Conservation (phyloP, 345 rosid genomes). For the Populus alba region DNA sequence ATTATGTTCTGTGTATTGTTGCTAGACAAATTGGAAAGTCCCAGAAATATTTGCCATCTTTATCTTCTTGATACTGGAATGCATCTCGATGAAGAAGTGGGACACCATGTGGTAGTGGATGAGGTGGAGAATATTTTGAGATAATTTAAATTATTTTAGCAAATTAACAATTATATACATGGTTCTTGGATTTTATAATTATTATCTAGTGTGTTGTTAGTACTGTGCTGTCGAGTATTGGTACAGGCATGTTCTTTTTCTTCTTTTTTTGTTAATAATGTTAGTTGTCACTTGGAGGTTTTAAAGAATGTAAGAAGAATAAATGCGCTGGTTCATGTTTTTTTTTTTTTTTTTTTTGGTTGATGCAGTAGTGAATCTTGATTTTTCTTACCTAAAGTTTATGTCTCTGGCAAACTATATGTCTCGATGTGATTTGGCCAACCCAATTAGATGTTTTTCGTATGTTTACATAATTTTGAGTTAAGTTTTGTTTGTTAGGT, state of each 20-base stretch:
- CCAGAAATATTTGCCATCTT: conserved; percentile 14
- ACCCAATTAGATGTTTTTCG: neutral
- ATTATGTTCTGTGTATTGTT: neutral
- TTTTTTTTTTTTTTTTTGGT: neutral
- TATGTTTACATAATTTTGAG: neutral
- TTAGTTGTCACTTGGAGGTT: neutral
- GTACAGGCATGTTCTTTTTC: too few species aligned
- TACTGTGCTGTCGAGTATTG: neutral
- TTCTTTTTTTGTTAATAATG: neutral
- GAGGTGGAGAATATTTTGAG: neutral
- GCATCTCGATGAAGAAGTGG: conserved; percentile 13
- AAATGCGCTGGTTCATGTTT: neutral
- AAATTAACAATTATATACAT: neutral
- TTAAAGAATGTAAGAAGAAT: neutral
- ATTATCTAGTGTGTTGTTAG: neutral
- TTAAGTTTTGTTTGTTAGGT: neutral
- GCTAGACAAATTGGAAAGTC: conserved; percentile 6
- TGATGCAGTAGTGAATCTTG: neutral
- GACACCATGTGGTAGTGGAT: neutral
- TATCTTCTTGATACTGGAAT: conserved; percentile 2
- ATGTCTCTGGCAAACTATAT: neutral
- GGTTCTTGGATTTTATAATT: conserved; percentile 5
- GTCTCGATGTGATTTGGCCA: neutral
- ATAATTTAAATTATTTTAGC: neutral
- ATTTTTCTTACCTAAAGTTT: neutral